Percentiles rank a stretch among this genome's conserved stretches.
phyloP scores from a whole-genome alignment of 306 rosid genomes.

The Dryas octopetala region DNA sequence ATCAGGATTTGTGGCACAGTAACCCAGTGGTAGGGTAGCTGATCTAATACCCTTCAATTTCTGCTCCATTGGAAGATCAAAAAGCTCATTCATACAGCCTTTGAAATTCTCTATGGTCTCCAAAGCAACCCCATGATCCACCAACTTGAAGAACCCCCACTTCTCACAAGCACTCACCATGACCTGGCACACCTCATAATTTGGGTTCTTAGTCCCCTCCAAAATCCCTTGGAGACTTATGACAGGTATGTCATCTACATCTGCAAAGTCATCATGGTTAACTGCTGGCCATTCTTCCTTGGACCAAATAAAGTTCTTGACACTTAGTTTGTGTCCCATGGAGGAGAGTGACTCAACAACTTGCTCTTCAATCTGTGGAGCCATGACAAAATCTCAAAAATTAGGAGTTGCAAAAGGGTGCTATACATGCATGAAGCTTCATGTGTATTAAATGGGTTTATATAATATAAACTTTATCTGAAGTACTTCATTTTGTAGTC shows the following conservation, averaged over 20 bases:
- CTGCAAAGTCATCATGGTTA: slow-evolving; percentile 10
- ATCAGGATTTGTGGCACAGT: slow-evolving; percentile 22
- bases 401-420: not conserved
- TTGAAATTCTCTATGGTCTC: slow-evolving; percentile 8
- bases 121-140: slow-evolving; percentile 14
- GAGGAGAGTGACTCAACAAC: slow-evolving; percentile 14
- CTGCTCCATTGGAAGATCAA: slow-evolving; percentile 17
- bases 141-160: slow-evolving; percentile 22
- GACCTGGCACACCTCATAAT: slow-evolving; percentile 7
- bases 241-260: slow-evolving; percentile 10
- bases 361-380: slow-evolving; percentile 7
- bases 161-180: slow-evolving; percentile 16
- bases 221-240: slow-evolving; percentile 14
- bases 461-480: not conserved
- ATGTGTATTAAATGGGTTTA: no score
- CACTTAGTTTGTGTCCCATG: slow-evolving; percentile 17
- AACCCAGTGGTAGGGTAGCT: slow-evolving; percentile 11
- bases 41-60: slow-evolving; percentile 21
- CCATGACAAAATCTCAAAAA: slow-evolving; percentile 1
- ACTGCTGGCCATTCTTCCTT: slow-evolving; percentile 20
- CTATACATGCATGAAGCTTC: no score
- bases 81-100: not conserved
- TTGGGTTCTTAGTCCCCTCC: slow-evolving; percentile 1
- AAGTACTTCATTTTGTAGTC: not conserved
- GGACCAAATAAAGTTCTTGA: slow-evolving; percentile 19